Base-by-base conservation (phyloP, 1,284 basidiomycete species). In the Boletus holoroseus region DNA sequence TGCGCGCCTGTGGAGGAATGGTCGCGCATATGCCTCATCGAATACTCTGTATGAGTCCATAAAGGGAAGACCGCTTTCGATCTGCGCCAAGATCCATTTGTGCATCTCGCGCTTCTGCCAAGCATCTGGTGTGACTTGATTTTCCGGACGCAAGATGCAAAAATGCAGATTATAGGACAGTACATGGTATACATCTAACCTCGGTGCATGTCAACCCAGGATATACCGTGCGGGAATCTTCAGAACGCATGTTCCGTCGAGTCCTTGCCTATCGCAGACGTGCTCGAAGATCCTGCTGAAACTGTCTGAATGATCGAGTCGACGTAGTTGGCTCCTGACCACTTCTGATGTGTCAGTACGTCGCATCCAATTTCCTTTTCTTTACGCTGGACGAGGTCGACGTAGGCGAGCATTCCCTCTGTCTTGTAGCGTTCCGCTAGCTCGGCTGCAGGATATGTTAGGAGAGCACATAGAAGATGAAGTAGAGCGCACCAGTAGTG, bases 291-390 rank as follows among this genome's bases (percentile, higher is more conserved):
- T 46, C 89, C 89, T 12, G 87, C 88, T 11, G 90, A 87, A 40
- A 94, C 75, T 15, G 81, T 85, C 40, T 80, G 79, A 47, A 91
- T 68, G 55, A 90, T 87, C 43, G 84, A 74, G 70, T 94, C 91
- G 53, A 91, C 81, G 66, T 93, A 93, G 62, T 87, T 88, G 15
- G 91, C 90, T 31, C 91, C 91, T 56, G 87, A 91, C 91, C 91
- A 93, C 74, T 91, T 91, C 70, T 93, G 90, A 69, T 93, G 90
- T 1, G 88, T 93, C 49, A 96, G 75, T 37, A 97, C 92, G 67
- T 97, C 94, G 60, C 90, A 92, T 28, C 91, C 90, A 44, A 94
- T 83, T 60, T 90, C 91, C 66, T 88, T 85, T 71, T 97, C 94
- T 69, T 88, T 91, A 55, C 83, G 76, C 68, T 94, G 91, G 44